A percentile compares a stretch with the other conserved stretches of the same genome.
Conservation (phyloP, 2,329 filamentous ascomycete genomes). For the Leptographium flavum region DNA sequence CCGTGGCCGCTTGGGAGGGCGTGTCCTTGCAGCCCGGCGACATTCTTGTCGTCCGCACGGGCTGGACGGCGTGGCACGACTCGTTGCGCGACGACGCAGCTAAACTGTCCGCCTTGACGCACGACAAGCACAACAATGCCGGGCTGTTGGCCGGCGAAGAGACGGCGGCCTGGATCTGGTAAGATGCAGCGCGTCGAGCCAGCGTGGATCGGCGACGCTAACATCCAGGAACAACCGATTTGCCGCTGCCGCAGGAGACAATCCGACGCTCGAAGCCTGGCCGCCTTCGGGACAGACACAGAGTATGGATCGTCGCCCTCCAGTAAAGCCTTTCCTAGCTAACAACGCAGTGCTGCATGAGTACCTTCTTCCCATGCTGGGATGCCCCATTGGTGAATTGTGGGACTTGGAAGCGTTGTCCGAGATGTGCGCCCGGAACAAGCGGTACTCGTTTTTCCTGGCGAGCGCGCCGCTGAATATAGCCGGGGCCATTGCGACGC, state of each 20-base stretch:
- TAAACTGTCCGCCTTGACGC: not conserved
- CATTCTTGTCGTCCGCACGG: constrained; percentile 40
- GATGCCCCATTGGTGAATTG: not conserved
- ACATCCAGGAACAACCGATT: constrained; percentile 30
- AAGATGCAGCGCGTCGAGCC: too few relatives aligned
- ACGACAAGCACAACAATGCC: not conserved
- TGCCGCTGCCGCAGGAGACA: constrained; percentile 40
- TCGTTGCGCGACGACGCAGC: constrained; percentile 16
- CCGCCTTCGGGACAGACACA: constrained; percentile 9
- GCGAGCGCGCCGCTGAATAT: not conserved
- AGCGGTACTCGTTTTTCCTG: not conserved
- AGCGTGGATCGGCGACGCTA: too few relatives aligned
- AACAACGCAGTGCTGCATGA: too few relatives aligned
- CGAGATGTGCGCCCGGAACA: not conserved
- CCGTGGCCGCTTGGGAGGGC: constrained; percentile 27
- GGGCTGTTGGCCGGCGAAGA: constrained; percentile 27
- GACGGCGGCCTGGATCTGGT: constrained; percentile 36
- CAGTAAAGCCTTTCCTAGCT: not conserved
- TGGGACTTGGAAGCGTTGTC: not conserved
- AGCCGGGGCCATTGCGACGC: not conserved
- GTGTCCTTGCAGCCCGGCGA: constrained; percentile 32
- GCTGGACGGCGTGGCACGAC: constrained; percentile 31
- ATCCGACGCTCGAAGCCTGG: constrained; percentile 34
- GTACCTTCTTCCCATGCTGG: not conserved
- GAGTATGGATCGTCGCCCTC: not conserved